Evolutionary conservation across 768 basidiomycete species (phyloP), one percentile per base, ranked within the genome.

Genomic region (Lactarius vividus): DNA sequence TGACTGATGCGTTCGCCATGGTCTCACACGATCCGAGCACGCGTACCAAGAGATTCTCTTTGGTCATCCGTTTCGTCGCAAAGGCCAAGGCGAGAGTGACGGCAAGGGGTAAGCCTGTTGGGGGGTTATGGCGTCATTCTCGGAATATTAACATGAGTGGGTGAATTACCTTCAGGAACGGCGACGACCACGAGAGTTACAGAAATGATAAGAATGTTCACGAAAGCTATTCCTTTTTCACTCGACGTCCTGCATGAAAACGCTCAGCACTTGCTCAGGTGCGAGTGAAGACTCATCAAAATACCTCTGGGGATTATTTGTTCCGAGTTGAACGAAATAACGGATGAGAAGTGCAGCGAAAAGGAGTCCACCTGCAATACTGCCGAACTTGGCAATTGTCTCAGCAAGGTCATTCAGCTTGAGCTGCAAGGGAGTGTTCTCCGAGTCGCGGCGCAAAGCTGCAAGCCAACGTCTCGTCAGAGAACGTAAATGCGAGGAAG

Each of bases 11-110:
- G 71, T 98, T 98, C 26, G 92, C 96, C 96, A 98, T 98, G 0
- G 94, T 98, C 79, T 99, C 97, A 77, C 96, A 98, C 15, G 95
- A 95, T 8, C 92, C 92, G 39, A 99, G 85, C 5, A 98, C 92
- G 62, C 96, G 94, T 35, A 98, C 97, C 52, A 99, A 86, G 0
- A 98, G 82, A 61, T 97, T 97, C 77, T 95, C 91, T 73, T 88
- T 84, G 10, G 96, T 92, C 97, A 98, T 98, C n/a, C 96, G 89
- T 72, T 92, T 95, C 56, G 97, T 99, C 0, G 96, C 97, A 73
- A 98, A 99, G 0, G 97, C 93, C 37, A 99, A 81, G 0, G 97
- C 97, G 56, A 99, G 85, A 0, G 96, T 98, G 58, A 98, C 96
- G 49, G 96, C 96, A 62, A 99, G 82, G 2, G 96, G 96, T 6